These are phyloP conservation scores for Nannizziopsis arthrosporioides DNA, from an alignment of 2,329 filamentous ascomycete species.

Conservation along the genomic window DNA sequence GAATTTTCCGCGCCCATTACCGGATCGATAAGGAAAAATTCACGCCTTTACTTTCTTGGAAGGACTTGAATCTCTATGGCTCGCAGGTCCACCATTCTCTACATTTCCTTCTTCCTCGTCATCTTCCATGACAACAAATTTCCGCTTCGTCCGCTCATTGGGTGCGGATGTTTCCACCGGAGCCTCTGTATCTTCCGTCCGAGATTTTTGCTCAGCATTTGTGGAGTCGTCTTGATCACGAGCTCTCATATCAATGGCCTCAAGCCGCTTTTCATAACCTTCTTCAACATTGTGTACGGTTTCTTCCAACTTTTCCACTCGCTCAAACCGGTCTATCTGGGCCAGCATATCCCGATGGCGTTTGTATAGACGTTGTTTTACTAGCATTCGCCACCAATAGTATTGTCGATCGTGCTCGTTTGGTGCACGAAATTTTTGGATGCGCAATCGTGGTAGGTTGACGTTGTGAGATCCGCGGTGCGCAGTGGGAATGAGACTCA, in stretches of 20 bases:
- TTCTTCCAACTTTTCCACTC: conserved; percentile 48
- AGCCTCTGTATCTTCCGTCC: conserved; percentile 19
- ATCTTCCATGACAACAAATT: conserved; percentile 18
- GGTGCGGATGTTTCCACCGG: conserved; percentile 16
- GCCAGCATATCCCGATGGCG: conserved; percentile 48
- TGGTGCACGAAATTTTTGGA: conserved; percentile 35
- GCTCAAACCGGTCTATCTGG: conserved; percentile 47
- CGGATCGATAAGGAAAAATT: background rate
- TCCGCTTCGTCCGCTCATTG: conserved; percentile 22
- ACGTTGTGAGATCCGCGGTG: conserved; percentile 39
- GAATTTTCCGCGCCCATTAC: too few species aligned
- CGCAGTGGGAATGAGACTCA: conserved; percentile 43
- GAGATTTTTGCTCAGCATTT: conserved; percentile 16
- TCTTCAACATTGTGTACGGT: conserved; percentile 47
- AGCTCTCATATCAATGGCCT: conserved; percentile 27
- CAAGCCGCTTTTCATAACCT: conserved; percentile 47
- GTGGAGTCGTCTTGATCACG: conserved; percentile 14
- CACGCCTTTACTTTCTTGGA: conserved; percentile 8
- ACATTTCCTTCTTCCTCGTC: conserved; percentile 12
- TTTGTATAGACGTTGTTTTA: conserved; percentile 52
- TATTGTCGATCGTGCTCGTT: conserved; percentile 48
- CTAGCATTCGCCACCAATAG: conserved; percentile 54
- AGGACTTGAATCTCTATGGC: background rate
- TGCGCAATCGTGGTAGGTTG: conserved; percentile 42
- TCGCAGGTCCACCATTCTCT: background rate